Percentiles rank a stretch among this genome's conserved stretches.
phyloP scores from a whole-genome alignment of 306 rosid genomes.

The Malus sieversii region DNA sequence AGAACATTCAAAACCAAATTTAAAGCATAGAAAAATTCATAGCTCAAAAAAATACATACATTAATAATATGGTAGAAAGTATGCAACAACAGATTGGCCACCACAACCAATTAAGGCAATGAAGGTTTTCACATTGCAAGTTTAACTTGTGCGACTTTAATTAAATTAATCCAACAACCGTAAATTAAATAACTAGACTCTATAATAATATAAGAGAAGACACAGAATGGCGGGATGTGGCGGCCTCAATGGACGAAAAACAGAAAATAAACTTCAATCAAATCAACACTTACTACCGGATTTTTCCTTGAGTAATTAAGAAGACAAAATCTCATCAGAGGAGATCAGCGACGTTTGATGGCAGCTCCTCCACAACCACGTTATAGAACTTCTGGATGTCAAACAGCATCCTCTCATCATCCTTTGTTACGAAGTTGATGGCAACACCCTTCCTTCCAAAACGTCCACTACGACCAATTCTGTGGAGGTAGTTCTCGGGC shows the following conservation, averaged over 20 bases:
- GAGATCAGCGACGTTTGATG: slow-evolving; percentile 73
- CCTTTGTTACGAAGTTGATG: slow-evolving; percentile 58
- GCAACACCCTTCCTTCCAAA: slow-evolving; percentile 87
- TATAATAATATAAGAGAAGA: slow-evolving; percentile 17
- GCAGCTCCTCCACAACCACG: slow-evolving; percentile 70
- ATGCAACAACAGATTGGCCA: slow-evolving; percentile 16
- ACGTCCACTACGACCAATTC: slow-evolving; percentile 83
- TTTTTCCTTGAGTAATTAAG: not conserved
- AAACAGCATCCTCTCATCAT: slow-evolving; percentile 58
- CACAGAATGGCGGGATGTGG: not conserved
- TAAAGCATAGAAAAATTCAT: not conserved
- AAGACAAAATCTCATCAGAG: slow-evolving; percentile 52
- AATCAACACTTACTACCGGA: slow-evolving; percentile 24
- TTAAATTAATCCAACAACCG: slow-evolving; percentile 17
- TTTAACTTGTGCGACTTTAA: slow-evolving; percentile 13
- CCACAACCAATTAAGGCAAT: slow-evolving; percentile 19
- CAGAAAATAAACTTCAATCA: slow-evolving; percentile 13
- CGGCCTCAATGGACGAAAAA: not conserved
- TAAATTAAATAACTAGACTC: slow-evolving; percentile 28
- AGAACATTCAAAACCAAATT: not conserved
- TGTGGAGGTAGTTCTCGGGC: slow-evolving; percentile 84
- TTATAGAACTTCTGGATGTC: slow-evolving; percentile 82
- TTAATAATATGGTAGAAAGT: slow-evolving; percentile 14
- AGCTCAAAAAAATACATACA: not conserved
- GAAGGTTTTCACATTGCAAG: slow-evolving; percentile 28